phyloP scores from a whole-genome alignment of 2,329 filamentous ascomycete genomes.

The Zymoseptoria ardabiliae region DNA sequence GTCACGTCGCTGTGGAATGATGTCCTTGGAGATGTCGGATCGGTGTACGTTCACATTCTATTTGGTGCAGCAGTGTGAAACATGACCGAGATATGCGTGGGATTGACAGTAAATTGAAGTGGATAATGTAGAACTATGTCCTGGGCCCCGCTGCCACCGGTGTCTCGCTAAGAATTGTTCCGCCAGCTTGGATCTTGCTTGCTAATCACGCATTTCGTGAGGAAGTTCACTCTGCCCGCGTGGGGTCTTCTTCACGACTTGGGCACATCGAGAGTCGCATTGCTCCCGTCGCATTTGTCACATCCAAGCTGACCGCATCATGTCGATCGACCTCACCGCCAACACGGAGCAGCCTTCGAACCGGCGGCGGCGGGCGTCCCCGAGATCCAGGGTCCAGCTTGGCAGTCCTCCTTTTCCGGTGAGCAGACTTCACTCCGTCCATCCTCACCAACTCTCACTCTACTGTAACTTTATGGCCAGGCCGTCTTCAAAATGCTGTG shows the following conservation, averaged over 20 bases:
- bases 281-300: no score
- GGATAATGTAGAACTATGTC: background rate
- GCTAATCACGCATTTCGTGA: background rate
- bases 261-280: no score
- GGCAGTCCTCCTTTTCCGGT: background rate
- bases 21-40: no score
- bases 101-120: background rate
- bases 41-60: background rate
- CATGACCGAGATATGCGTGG: background rate
- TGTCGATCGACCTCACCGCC: no score
- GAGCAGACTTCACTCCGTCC: background rate
- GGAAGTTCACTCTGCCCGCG: no score
- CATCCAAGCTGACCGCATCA: no score
- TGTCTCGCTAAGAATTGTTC: background rate
- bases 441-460: background rate
- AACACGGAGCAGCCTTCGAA: no score
- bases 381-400: background rate
- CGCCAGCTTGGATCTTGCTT: background rate
- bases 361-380: no score
- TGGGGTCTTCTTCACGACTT: no score
- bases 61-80: background rate
- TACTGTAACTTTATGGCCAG: no score
- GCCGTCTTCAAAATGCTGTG: no score
- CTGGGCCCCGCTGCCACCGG: no score
- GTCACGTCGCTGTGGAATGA: background rate